Evolutionary conservation across 257 asterid species (phyloP).

Genomic region (Lantana camara): DNA sequence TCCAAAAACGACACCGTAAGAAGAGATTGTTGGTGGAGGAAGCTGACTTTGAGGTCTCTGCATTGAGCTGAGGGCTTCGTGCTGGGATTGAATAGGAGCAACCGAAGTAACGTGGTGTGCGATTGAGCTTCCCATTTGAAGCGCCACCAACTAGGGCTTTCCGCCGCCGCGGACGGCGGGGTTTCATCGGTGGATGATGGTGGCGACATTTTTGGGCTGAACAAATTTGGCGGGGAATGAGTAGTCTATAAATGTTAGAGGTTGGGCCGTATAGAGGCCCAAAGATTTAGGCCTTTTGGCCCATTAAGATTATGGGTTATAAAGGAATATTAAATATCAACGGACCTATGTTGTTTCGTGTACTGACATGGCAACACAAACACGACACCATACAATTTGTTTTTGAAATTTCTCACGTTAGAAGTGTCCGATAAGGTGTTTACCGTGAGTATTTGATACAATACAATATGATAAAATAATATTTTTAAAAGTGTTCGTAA

Average conservation of each 20-base stretch:
- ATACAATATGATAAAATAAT: too few species aligned
- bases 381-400: too few species aligned
- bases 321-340: not conserved
- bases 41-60: slow-evolving; percentile 45
- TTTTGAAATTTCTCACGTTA: too few species aligned
- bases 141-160: slow-evolving; percentile 46
- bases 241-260: not conserved
- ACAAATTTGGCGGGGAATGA: slow-evolving; percentile 30
- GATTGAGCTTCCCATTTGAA: slow-evolving; percentile 78
- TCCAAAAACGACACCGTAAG: slow-evolving; percentile 51
- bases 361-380: too few species aligned
- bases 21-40: slow-evolving; percentile 44
- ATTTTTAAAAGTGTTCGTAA: too few species aligned
- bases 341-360: too few species aligned
- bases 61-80: slow-evolving; percentile 50
- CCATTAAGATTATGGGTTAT: not conserved
- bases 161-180: slow-evolving; percentile 33
- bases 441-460: too few species aligned
- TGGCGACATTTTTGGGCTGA: slow-evolving; percentile 42
- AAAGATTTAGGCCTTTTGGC: not conserved
- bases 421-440: too few species aligned
- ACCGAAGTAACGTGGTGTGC: slow-evolving; percentile 56
- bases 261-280: not conserved
- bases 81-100: slow-evolving; percentile 47
- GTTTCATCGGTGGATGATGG: slow-evolving; percentile 32